Evolutionary conservation across 1,284 basidiomycete species (phyloP).

Genomic region (Xanthoconium separans): DNA sequence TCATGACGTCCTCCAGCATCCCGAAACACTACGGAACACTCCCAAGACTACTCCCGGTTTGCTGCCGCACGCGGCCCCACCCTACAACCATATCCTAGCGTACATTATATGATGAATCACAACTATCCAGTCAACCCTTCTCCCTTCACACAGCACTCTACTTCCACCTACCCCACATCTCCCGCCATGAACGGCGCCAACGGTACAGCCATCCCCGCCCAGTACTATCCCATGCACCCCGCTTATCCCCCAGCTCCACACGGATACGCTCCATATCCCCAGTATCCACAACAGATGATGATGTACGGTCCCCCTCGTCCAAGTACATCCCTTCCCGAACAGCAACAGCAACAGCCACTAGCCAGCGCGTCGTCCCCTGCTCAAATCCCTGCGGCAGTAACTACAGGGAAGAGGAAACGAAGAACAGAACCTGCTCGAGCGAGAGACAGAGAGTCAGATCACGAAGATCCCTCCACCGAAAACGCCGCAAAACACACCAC

Average conservation of each 20-base stretch:
- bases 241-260: constrained; percentile 49
- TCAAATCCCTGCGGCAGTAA: constrained; percentile 36
- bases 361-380: constrained; percentile 35
- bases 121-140: constrained; percentile 56
- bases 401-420: constrained; percentile 62
- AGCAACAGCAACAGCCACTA: constrained; percentile 29
- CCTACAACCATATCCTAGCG: constrained; percentile 52
- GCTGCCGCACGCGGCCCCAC: constrained; percentile 42
- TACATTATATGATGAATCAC: constrained; percentile 61
- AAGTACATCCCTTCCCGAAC: constrained; percentile 30
- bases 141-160: constrained; percentile 50
- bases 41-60: constrained; percentile 31
- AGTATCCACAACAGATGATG: constrained; percentile 64
- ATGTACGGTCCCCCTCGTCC: constrained; percentile 55
- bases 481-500: constrained; percentile 33
- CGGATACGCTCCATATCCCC: constrained; percentile 55
- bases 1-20: constrained; percentile 31
- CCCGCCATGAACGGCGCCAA: constrained; percentile 44
- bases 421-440: constrained; percentile 44
- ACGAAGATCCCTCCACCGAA: constrained; percentile 56
- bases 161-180: constrained; percentile 37
- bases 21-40: constrained; percentile 40
- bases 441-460: constrained; percentile 54
- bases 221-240: constrained; percentile 61
- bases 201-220: constrained; percentile 44